Base-by-base conservation (phyloP, 371 early-diverging fungal species). In the Capillidium rhysosporum region DNA sequence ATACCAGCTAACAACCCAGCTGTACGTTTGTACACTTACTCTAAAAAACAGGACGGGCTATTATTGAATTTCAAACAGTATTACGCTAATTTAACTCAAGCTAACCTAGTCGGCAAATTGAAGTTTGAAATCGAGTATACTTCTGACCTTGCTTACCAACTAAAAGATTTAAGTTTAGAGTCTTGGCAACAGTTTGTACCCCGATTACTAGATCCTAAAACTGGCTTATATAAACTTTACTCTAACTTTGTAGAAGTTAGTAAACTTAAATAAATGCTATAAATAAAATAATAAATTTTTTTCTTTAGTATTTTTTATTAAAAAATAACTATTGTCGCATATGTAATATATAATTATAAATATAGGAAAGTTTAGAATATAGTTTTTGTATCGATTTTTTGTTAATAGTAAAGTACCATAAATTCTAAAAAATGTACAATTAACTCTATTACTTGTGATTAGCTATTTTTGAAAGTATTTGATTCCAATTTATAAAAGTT, bases 1-100 rank as follows among this genome's bases (percentile, higher is more conserved):
- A 63, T 72, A 44, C 75, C 73, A 12, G 57, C 51, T 7, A 56
- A 69, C 56, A 75, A 75, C 46, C 74, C 77, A 44, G 69, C 67
- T 46, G 49, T 71, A 26, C 69, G 75, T 28, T 65, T 71, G 7
- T 77, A 73, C 57, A 40, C 48, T 2, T 77, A 73, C 58, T 56
- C 65, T 1, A 8, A 25, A 8, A 20, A 10, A n/a, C 54, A 31
- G 26, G 58, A 57, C 46, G 69, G 73, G n/a, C 46, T 58, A 14
- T 57, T 77, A 24, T 31, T 60, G 16, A 67, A 71, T 24, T 75
- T 70, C 62, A 58, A 54, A 14, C 77, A 77, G 59, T 75, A 70
- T 52, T 75, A 64, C 57, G 55, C 68, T 14, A 69, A 77, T 56
- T 49, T 75, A 0, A 59, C 56, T 0, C 53, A 65, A 31, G 72